Evolutionary conservation across 2,329 filamentous ascomycete species (phyloP).

Genomic region (Cladophialophora bantiana): DNA sequence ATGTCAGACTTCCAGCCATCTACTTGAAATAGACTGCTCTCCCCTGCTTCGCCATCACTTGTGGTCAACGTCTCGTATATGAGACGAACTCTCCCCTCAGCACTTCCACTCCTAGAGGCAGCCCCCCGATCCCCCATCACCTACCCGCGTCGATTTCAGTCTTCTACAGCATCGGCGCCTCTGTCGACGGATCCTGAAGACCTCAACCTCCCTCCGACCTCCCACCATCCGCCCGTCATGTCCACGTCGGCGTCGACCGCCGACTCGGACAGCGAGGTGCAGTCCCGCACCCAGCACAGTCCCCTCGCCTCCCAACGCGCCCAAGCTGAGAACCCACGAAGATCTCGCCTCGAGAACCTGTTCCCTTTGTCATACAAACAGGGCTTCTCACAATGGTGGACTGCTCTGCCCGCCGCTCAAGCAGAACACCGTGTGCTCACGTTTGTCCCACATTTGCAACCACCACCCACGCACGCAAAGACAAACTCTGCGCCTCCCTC

Average conservation of each 20-base stretch:
- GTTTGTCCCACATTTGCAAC: slow-evolving; percentile 80
- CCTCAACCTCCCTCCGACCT: slow-evolving; percentile 34
- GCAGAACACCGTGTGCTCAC: slow-evolving; percentile 90
- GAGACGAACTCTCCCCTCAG: slow-evolving; percentile 26
- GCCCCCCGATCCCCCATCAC: slow-evolving; percentile 21
- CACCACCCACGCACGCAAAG: slow-evolving; percentile 72
- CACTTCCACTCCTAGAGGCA: slow-evolving; percentile 33
- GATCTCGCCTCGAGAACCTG: slow-evolving; percentile 51
- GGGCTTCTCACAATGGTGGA: slow-evolving; percentile 94
- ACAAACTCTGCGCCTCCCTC: slow-evolving; percentile 63
- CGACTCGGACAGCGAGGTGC: slow-evolving; percentile 44
- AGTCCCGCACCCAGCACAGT: slow-evolving; percentile 51
- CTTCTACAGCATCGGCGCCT: slow-evolving; percentile 20
- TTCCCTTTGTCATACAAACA: slow-evolving; percentile 94
- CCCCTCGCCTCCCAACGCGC: slow-evolving; percentile 58
- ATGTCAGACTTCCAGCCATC: slow-evolving; percentile 3
- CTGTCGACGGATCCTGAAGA: slow-evolving; percentile 14
- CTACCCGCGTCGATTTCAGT: slow-evolving; percentile 28
- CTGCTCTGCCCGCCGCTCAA: slow-evolving; percentile 76
- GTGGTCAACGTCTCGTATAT: slow-evolving; percentile 27
- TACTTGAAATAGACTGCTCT: slow-evolving; percentile 9
- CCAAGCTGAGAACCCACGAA: slow-evolving; percentile 43
- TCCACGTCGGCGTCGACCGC: slow-evolving; percentile 38
- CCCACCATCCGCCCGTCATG: slow-evolving; percentile 37
- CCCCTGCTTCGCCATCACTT: slow-evolving; percentile 1